Base-by-base conservation (phyloP, 2,329 filamentous ascomycete genomes). In the Alternaria arbusti region DNA sequence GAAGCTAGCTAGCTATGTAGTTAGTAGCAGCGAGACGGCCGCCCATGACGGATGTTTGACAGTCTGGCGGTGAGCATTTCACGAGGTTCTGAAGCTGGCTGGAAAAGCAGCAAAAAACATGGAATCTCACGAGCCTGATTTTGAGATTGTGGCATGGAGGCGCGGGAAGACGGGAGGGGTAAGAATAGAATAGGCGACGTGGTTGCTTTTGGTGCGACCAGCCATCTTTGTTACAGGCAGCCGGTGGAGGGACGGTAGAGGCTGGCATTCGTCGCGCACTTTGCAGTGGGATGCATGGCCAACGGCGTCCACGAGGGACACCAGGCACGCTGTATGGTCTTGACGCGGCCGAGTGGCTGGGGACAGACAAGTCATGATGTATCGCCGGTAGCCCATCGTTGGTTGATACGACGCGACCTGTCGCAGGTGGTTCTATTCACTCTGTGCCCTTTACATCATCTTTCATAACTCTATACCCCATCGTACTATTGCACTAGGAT, bases 241-340 rank as follows among this genome's bases (percentile, higher is more conserved):
- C 12, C 30, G 26, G 9, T 32, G 54, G 51, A 43, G 30, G 40
- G 54, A 45, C 40, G 54, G 54, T 9, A 58, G 46, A 58, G 59
- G 59, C 59, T 62, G 55, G 59, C 26, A 61, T 52, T 61, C 47
- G 54, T 45, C 22, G 54, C 36, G 54, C 40, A 28, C 54, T 40
- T 30, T 30, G 32, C 51, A 56, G 51, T 22, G 22, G 36, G 12
- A 64, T 57, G 57, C 63, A 66, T 55, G 54, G 50, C 15, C 54
- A 60, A 51, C 64, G 61, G 64, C 54, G 51, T 61, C 57, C 49
- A 66, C 64, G 61, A 64, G 55, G 58, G 32, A 56, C 44, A 43
- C 52, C 54, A 56, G 57, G 46, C 49, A 58, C 61, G 52, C 58
- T 59, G 59, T 55, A 23, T 62, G 59, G 50, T 23, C 50, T 30